Evolutionary conservation across 2,329 filamentous ascomycete genomes (phyloP).

Genomic region (Tolypocladium inflatum): DNA sequence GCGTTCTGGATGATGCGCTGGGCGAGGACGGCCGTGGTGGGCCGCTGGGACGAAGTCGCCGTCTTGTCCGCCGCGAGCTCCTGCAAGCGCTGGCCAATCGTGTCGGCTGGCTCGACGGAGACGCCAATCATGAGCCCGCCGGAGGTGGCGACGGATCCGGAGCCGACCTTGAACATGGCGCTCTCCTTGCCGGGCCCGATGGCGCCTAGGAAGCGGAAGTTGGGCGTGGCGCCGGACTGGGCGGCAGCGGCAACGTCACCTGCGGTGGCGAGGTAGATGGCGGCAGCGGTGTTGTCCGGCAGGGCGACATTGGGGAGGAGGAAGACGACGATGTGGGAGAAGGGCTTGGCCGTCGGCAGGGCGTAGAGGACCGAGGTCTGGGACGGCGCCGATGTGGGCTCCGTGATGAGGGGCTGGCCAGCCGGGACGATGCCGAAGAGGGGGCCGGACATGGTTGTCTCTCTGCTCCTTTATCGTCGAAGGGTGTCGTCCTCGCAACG

Average conservation of each 20-base stretch:
- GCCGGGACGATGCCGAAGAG: slow-evolving; percentile 53
- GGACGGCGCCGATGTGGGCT: slow-evolving; percentile 42
- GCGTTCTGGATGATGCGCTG: slow-evolving; percentile 94
- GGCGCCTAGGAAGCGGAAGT: slow-evolving; percentile 80
- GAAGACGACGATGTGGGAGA: slow-evolving; percentile 83
- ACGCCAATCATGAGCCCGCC: slow-evolving; percentile 68
- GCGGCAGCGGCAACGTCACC: slow-evolving; percentile 27
- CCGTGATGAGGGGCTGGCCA: slow-evolving; percentile 46
- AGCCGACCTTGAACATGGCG: slow-evolving; percentile 73
- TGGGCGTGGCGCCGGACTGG: slow-evolving; percentile 32
- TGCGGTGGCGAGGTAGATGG: slow-evolving; percentile 70
- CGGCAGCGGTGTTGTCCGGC: slow-evolving; percentile 68
- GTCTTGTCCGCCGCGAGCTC: slow-evolving; percentile 34
- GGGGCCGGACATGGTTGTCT: slow-evolving; percentile 27
- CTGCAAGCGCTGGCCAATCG: slow-evolving; percentile 62
- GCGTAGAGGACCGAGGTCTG: slow-evolving; percentile 48
- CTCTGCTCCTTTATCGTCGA: neutral
- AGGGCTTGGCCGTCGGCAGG: slow-evolving; percentile 38
- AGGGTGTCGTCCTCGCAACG: neutral
- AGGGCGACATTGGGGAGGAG: slow-evolving; percentile 69
- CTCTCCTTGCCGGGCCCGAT: slow-evolving; percentile 86
- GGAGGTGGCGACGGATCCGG: slow-evolving; percentile 11
- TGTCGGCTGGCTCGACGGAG: slow-evolving; percentile 64
- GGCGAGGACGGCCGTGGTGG: slow-evolving; percentile 69
- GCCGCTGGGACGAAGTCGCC: slow-evolving; percentile 16